Evolutionary conservation across 306 rosid species (phyloP).

Genomic region (Cicer arietinum): DNA sequence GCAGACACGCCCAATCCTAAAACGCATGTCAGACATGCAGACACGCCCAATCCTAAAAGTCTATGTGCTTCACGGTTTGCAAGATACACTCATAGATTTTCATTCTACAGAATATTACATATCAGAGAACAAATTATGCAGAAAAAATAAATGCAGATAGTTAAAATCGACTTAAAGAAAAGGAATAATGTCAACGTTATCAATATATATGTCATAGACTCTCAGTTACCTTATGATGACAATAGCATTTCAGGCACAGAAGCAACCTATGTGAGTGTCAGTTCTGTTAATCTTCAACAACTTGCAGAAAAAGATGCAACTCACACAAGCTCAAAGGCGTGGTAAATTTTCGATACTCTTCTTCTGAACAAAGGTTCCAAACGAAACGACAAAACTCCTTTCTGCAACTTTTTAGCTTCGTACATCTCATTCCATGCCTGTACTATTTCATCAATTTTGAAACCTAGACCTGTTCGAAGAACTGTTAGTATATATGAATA

Average conservation of each 20-base stretch:
- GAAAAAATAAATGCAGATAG: conserved; percentile 8
- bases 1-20: no score
- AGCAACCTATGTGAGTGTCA: conserved; percentile 40
- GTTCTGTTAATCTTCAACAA: conserved; percentile 28
- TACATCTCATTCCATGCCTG: conserved; percentile 91
- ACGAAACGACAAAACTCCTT: conserved; percentile 80
- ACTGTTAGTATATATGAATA: conserved; percentile 17
- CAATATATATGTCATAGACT: neutral
- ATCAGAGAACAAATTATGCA: conserved; percentile 33
- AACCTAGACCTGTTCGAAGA: conserved; percentile 65
- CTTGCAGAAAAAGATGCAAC: conserved; percentile 35
- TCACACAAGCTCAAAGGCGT: conserved; percentile 74
- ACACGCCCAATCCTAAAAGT: no score
- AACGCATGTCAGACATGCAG: no score
- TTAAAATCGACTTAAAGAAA: conserved; percentile 15
- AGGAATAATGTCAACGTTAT: conserved; percentile 9
- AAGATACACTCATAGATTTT: conserved; percentile 29
- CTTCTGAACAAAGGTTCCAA: conserved; percentile 81
- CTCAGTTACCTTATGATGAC: conserved; percentile 56
- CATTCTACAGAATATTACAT: conserved; percentile 17
- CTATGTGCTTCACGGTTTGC: neutral
- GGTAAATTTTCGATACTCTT: conserved; percentile 69
- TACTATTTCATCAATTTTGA: conserved; percentile 82
- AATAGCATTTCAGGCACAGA: conserved; percentile 43
- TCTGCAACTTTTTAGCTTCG: conserved; percentile 78